These are phyloP conservation scores for Albatrellus ellisii DNA, from an alignment of 768 basidiomycete genomes.

Conservation along the genomic window DNA sequence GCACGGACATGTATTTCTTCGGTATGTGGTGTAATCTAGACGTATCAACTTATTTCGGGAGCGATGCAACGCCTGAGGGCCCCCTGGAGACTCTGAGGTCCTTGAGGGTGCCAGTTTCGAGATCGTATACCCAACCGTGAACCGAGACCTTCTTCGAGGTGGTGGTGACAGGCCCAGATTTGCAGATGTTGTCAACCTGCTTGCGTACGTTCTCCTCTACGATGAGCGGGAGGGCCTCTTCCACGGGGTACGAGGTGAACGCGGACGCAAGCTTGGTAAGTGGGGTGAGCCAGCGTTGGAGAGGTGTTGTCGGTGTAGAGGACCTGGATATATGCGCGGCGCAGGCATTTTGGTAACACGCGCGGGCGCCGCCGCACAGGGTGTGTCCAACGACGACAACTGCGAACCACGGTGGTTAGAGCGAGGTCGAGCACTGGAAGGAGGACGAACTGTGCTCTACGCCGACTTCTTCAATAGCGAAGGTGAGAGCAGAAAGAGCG, in stretches of 20 bases:
- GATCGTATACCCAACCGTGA: constrained; percentile 35
- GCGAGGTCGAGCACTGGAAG: constrained; percentile 13
- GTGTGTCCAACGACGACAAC: constrained; percentile 79
- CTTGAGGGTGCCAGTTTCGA: constrained; percentile 18
- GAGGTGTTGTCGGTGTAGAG: constrained; percentile 22
- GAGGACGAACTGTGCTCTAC: constrained; percentile 59
- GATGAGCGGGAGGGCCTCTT: constrained; percentile 21
- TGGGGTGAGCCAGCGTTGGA: constrained; percentile 63
- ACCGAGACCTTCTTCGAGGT: constrained; percentile 32
- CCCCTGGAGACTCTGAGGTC: constrained; percentile 16
- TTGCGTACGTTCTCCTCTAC: constrained; percentile 11
- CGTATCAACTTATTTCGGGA: constrained; percentile 16
- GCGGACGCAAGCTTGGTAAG: constrained; percentile 39
- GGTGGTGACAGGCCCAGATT: constrained; percentile 13
- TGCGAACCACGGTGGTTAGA: constrained; percentile 18
- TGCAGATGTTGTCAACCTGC: constrained; percentile 18
- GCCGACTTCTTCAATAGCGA: constrained; percentile 55
- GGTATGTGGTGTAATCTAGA: too few relatives aligned
- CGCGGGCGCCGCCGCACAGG: constrained; percentile 64
- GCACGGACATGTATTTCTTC: too few relatives aligned
- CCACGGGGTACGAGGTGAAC: constrained; percentile 26
- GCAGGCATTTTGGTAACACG: constrained; percentile 33
- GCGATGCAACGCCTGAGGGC: constrained; percentile 7
- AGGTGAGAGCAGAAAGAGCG: constrained; percentile 57
- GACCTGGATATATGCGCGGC: constrained; percentile 19